phyloP scores from a whole-genome alignment of 139 green algal species.

The Chlorella sp. region DNA sequence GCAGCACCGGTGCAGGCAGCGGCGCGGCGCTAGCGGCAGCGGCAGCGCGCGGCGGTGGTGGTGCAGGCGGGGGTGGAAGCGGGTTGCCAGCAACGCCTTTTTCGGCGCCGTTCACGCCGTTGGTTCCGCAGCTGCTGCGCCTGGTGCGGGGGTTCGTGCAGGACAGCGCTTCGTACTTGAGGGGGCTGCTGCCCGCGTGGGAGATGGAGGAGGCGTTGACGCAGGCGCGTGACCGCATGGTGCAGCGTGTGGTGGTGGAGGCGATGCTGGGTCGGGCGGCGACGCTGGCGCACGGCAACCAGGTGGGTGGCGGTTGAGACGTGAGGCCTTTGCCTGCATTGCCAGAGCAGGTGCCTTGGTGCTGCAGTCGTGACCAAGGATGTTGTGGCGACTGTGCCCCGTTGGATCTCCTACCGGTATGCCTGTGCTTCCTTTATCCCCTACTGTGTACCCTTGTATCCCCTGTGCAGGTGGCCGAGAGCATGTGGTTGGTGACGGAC shows the following conservation, averaged over 20 bases:
- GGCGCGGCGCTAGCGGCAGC: neutral
- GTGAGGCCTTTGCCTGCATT: no score
- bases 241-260: conserved; percentile 32
- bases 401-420: no score
- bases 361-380: no score
- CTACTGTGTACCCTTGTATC: no score
- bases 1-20: neutral
- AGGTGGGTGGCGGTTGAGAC: no score
- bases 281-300: neutral
- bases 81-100: neutral
- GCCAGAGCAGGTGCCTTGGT: no score
- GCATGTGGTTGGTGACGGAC: conserved; percentile 47
- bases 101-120: conserved; percentile 36
- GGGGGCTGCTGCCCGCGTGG: conserved; percentile 45
- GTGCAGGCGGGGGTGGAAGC: neutral
- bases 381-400: no score
- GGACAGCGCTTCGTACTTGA: conserved; percentile 27
- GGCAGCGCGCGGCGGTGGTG: neutral
- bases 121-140: conserved; percentile 32
- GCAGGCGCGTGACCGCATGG: conserved; percentile 45
- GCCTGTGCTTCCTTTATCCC: no score
- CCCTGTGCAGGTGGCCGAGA: neutral
- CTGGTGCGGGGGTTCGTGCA: conserved; percentile 27
- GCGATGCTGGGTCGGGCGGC: conserved; percentile 1
- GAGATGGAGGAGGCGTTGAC: conserved; percentile 50